Evolutionary conservation across 1,284 basidiomycete genomes (phyloP).

Genomic region (Volvariella surrecta): DNA sequence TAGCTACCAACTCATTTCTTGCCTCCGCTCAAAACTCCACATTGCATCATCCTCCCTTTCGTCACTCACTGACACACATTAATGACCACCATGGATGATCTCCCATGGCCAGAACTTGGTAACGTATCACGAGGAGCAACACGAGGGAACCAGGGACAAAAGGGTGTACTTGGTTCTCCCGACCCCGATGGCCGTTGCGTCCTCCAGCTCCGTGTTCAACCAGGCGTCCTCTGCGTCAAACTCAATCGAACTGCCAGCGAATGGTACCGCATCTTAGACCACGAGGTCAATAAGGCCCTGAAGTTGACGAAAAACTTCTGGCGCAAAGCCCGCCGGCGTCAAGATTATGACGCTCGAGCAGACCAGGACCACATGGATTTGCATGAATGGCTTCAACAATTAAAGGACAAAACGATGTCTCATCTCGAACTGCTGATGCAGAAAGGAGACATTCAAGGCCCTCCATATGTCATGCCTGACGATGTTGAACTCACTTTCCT

Average conservation of each 20-base stretch:
- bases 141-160: conserved; percentile 74
- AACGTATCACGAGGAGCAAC: conserved; percentile 78
- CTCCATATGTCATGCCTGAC: conserved; percentile 71
- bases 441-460: conserved; percentile 74
- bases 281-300: conserved; percentile 66
- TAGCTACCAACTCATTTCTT: conserved; percentile 9
- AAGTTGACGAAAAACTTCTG: conserved; percentile 78
- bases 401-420: conserved; percentile 80
- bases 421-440: conserved; percentile 77
- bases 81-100: conserved; percentile 60
- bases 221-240: conserved; percentile 65
- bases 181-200: conserved; percentile 63
- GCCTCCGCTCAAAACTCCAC: conserved; percentile 8
- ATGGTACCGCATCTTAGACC: conserved; percentile 69
- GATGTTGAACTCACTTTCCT: conserved; percentile 67
- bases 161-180: conserved; percentile 59
- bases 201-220: conserved; percentile 70
- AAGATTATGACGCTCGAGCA: conserved; percentile 73
- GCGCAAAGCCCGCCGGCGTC: conserved; percentile 66
- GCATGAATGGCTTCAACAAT: conserved; percentile 75
- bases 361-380: conserved; percentile 82
- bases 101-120: conserved; percentile 76
- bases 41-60: conserved; percentile 17
- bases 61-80: conserved; percentile 17
- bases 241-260: conserved; percentile 68